phyloP scores from a whole-genome alignment of 176 grass and related monocot genomes.

The Triticum timopheevii region DNA sequence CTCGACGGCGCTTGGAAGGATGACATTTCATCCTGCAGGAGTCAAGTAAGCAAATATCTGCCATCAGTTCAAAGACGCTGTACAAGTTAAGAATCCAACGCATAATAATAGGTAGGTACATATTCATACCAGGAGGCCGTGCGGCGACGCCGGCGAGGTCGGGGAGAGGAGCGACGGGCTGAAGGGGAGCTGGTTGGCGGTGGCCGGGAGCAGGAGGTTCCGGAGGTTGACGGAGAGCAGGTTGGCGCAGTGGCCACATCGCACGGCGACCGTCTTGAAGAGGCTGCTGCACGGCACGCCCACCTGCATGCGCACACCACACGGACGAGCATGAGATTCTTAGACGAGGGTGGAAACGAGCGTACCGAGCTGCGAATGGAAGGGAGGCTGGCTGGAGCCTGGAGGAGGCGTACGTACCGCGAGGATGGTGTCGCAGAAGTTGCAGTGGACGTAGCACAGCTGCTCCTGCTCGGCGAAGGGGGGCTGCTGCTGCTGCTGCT shows the following conservation, averaged over 20 bases:
- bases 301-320: constrained; percentile 43
- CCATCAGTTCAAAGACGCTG: not conserved
- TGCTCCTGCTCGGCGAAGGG: constrained; percentile 86
- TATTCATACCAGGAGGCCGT: constrained; percentile 51
- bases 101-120: not conserved
- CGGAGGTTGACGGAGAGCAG: constrained; percentile 91
- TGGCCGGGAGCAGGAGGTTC: constrained; percentile 60
- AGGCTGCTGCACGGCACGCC: constrained; percentile 90
- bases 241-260: constrained; percentile 93
- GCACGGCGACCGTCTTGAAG: constrained; percentile 87
- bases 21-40: constrained; percentile 64
- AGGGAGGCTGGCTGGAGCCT: not conserved
- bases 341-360: not conserved
- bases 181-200: constrained; percentile 62
- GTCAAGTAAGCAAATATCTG: not conserved
- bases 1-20: constrained; percentile 52
- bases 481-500: constrained; percentile 8
- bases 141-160: constrained; percentile 60
- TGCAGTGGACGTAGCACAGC: constrained; percentile 99
- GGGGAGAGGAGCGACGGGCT: constrained; percentile 69
- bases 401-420: constrained; percentile 36
- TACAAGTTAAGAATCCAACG: not conserved
- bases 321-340: not conserved
- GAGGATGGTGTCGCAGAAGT: constrained; percentile 96
- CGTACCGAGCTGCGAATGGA: not conserved